These are phyloP conservation scores for Byssothecium circinans DNA, from an alignment of 2,329 filamentous ascomycete genomes.

Conservation along the genomic window DNA sequence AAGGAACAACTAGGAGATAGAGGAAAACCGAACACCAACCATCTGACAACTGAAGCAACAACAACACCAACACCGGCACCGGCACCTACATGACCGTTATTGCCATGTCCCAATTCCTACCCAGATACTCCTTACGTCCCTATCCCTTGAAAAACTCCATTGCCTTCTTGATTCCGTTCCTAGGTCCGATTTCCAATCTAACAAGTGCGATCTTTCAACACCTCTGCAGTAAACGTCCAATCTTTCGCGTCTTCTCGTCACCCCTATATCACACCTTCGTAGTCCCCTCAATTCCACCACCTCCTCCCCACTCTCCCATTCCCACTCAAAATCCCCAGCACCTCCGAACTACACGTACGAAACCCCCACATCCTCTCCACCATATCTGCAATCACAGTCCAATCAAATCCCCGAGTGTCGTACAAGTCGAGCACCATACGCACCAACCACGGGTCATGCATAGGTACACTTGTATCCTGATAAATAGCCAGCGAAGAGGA, in stretches of 20 bases:
- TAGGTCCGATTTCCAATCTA: too few relatives aligned
- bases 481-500: slow-evolving; percentile 29
- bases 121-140: slow-evolving; percentile 6
- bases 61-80: not conserved
- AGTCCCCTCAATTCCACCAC: slow-evolving; percentile 43
- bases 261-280: too few relatives aligned
- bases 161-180: too few relatives aligned
- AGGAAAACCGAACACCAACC: not conserved
- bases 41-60: not conserved
- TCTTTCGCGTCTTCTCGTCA: too few relatives aligned
- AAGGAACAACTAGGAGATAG: too few relatives aligned
- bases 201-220: too few relatives aligned
- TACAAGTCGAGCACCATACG: slow-evolving; percentile 40
- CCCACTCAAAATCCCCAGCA: slow-evolving; percentile 38
- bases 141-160: too few relatives aligned
- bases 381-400: slow-evolving; percentile 42
- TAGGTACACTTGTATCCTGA: slow-evolving; percentile 30
- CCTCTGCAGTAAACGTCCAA: too few relatives aligned
- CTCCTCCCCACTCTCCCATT: slow-evolving; percentile 37
- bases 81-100: not conserved
- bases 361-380: slow-evolving; percentile 39
- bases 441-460: slow-evolving; percentile 42
- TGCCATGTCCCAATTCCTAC: not conserved
- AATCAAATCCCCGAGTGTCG: slow-evolving; percentile 39
- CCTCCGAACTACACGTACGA: slow-evolving; percentile 36